Percentiles rank a stretch among this genome's conserved stretches.
Conservation (phyloP, 768 basidiomycete species). For the Stropharia rugosoannulata region DNA sequence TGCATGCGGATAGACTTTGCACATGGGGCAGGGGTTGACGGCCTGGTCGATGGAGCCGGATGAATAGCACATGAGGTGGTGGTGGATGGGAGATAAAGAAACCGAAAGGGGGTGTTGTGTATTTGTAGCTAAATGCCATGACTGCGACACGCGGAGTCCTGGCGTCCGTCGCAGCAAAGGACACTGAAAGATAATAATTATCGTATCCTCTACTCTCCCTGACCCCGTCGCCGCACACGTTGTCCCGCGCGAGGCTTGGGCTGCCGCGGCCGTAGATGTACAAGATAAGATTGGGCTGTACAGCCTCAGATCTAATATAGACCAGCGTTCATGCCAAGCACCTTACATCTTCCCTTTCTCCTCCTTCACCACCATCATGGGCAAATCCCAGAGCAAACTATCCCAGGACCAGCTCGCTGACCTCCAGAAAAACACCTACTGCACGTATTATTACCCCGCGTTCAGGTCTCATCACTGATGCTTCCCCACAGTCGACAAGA, state of each 20-base stretch:
- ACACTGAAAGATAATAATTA: constrained; percentile 10
- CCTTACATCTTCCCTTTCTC: constrained; percentile 18
- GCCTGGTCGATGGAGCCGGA: constrained; percentile 69
- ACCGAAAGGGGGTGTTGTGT: constrained; percentile 17
- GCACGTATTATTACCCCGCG: constrained; percentile 42
- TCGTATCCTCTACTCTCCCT: not conserved
- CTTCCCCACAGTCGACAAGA: constrained; percentile 79
- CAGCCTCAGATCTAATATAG: not conserved
- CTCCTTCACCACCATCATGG: constrained; percentile 61
- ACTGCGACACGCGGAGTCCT: constrained; percentile 34
- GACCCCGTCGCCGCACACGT: constrained; percentile 11
- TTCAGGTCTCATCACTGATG: constrained; percentile 13
- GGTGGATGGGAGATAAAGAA: constrained; percentile 23
- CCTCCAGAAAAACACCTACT: constrained; percentile 98
- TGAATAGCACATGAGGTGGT: constrained; percentile 66
- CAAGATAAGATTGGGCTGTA: not conserved
- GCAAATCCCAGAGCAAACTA: constrained; percentile 96
- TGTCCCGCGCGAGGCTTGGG: constrained; percentile 9
- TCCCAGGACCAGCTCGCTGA: constrained; percentile 91
- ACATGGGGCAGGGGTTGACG: constrained; percentile 75
- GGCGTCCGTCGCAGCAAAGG: constrained; percentile 25
- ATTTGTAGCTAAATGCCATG: constrained; percentile 17
- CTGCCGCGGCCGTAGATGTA: not conserved
- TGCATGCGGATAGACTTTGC: constrained; percentile 73
- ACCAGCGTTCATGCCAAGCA: constrained; percentile 11